Percentiles rank a stretch among this genome's conserved stretches.
Conservation (phyloP, 805 yeast species). For the Saccharomycopsis javanensis region DNA sequence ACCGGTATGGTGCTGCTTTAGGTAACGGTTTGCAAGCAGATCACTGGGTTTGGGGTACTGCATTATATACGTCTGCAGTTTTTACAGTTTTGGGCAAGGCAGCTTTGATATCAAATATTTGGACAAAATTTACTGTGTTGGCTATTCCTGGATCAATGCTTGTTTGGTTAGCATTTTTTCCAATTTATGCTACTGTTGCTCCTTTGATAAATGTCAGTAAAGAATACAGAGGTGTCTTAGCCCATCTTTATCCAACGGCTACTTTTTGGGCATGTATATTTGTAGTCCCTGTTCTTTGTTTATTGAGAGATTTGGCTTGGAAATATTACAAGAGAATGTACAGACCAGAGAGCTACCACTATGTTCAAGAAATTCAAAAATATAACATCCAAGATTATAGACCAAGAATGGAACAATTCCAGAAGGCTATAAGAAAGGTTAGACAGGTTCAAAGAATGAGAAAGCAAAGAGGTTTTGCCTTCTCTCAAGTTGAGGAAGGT, state of each 20-base stretch:
- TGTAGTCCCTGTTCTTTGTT: constrained; percentile 67
- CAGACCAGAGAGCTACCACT: constrained; percentile 85
- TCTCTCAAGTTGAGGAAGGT: constrained; percentile 91
- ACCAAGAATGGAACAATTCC: constrained; percentile 96
- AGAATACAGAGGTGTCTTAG: constrained; percentile 75
- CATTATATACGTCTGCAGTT: constrained; percentile 77
- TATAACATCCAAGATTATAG: constrained; percentile 86
- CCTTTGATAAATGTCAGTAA: constrained; percentile 73
- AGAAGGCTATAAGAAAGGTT: constrained; percentile 91
- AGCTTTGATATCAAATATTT: constrained; percentile 78
- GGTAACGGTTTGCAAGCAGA: constrained; percentile 64
- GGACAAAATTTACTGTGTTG: constrained; percentile 87
- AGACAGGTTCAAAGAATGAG: constrained; percentile 98
- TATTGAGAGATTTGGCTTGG: constrained; percentile 86
- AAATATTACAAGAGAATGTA: constrained; percentile 89
- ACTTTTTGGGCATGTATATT: constrained; percentile 60
- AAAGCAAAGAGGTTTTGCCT: constrained; percentile 97
- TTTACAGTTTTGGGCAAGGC: constrained; percentile 92
- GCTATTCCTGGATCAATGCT: constrained; percentile 93
- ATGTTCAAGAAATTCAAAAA: constrained; percentile 94
- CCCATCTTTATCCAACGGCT: constrained; percentile 65
- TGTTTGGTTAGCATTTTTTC: constrained; percentile 80
- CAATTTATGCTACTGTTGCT: constrained; percentile 76
- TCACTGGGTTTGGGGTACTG: constrained; percentile 94
- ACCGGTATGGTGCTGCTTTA: constrained; percentile 55